phyloP scores from a whole-genome alignment of 768 basidiomycete species.

The Collybiopsis luxurians region DNA sequence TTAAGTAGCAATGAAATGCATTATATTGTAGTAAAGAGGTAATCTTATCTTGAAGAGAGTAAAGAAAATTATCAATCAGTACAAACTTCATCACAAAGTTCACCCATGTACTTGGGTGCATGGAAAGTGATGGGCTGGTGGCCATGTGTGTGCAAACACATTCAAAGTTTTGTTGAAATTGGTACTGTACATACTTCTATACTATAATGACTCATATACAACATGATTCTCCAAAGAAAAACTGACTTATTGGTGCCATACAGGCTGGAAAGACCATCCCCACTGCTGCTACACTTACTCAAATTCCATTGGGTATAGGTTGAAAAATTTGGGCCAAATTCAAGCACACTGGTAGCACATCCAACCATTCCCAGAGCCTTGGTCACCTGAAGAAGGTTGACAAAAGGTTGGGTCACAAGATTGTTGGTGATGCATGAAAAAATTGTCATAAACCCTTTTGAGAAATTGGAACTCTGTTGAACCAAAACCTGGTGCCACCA shows the following conservation, averaged over 20 bases:
- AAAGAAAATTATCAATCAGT: no score
- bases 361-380: background rate
- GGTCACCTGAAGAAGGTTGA: constrained; percentile 7
- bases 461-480: constrained; percentile 12
- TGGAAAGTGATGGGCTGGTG: no score
- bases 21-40: no score
- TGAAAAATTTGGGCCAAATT: background rate
- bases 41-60: no score
- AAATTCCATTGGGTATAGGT: background rate
- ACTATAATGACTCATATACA: background rate
- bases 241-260: background rate
- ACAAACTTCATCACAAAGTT: no score
- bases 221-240: background rate
- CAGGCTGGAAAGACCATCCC: background rate
- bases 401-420: no score
- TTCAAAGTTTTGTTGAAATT: no score
- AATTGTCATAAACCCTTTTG: constrained; percentile 12
- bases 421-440: constrained; percentile 1
- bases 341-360: constrained; percentile 2
- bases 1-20: no score
- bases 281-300: background rate
- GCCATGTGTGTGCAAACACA: no score
- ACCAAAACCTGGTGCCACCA: constrained; percentile 6
- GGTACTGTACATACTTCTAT: background rate
- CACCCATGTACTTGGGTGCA: background rate